phyloP scores from a whole-genome alignment of 1,284 basidiomycete genomes.

The Cryptococcus sp. region DNA sequence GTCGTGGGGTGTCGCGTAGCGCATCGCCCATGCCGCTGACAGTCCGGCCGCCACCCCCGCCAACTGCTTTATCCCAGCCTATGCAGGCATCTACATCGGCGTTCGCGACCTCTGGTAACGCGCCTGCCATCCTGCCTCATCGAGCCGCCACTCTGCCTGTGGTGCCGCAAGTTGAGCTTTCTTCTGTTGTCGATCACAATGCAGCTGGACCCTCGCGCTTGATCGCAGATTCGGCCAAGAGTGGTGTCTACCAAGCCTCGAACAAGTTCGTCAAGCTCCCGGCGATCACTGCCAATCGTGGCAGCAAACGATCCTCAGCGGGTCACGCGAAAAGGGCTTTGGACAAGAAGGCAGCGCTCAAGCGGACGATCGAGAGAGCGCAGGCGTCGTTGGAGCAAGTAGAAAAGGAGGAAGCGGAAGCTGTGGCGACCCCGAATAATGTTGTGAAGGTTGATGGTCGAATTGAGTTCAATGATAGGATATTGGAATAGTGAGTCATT shows the following conservation, averaged over 20 bases:
- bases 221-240: neutral
- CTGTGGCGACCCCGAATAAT: neutral
- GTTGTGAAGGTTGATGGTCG: conserved; percentile 5
- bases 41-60: conserved; percentile 9
- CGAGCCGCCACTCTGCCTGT: conserved; percentile 15
- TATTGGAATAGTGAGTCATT: conserved; percentile 17
- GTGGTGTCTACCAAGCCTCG: conserved; percentile 1
- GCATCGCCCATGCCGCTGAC: conserved; percentile 15
- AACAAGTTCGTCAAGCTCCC: conserved; percentile 11
- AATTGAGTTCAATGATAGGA: conserved; percentile 8
- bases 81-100: conserved; percentile 17
- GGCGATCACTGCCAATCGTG: conserved; percentile 2
- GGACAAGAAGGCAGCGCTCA: conserved; percentile 10
- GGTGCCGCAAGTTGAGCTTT: neutral
- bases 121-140: conserved; percentile 13
- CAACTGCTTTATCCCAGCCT: conserved; percentile 9
- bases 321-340: conserved; percentile 6
- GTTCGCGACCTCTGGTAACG: conserved; percentile 10
- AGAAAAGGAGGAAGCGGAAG: conserved; percentile 13
- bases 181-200: neutral
- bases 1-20: conserved; percentile 14
- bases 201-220: neutral
- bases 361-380: conserved; percentile 13
- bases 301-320: conserved; percentile 6
- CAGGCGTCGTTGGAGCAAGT: conserved; percentile 11